Conservation (phyloP, 2,329 filamentous ascomycete genomes). For the Talaromyces verruculosus region DNA sequence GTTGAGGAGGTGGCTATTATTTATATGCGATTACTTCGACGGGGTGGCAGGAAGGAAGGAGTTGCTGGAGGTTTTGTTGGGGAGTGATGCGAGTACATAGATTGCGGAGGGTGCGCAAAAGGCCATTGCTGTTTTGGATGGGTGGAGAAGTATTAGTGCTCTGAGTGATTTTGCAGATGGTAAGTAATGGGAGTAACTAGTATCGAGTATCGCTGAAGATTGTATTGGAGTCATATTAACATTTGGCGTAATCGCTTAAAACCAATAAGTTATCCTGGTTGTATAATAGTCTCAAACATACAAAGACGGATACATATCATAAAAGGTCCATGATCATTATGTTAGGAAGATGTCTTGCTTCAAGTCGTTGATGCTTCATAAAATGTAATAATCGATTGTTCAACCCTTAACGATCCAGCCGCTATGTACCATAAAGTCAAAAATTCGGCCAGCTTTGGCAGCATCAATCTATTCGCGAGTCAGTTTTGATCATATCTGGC, state of each 20-base stretch:
- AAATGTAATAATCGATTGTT: not conserved
- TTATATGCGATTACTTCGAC: not conserved
- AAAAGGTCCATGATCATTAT: not conserved
- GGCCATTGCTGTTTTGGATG: not conserved
- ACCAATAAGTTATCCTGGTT: not conserved
- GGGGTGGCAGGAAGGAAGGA: not conserved
- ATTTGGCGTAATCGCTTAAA: not conserved
- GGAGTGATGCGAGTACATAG: not conserved
- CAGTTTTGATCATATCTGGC: constrained; percentile 17
- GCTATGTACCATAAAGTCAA: constrained; percentile 90
- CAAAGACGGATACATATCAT: not conserved
- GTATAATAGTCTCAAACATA: not conserved
- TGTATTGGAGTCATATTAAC: not conserved
- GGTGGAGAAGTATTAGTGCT: not conserved
- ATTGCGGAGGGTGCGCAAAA: not conserved
- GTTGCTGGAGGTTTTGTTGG: not conserved
- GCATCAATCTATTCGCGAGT: constrained; percentile 63
- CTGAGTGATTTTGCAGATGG: not conserved
- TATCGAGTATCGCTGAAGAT: not conserved
- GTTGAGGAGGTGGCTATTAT: not conserved
- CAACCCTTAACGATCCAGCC: constrained; percentile 84
- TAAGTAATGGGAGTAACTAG: not conserved
- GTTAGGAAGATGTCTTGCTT: not conserved
- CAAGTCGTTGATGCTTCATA: not conserved
- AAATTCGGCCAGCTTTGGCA: constrained; percentile 80